These are phyloP conservation scores for Ogataea nonfermentans DNA, from an alignment of 805 yeast genomes.

Conservation along the genomic window DNA sequence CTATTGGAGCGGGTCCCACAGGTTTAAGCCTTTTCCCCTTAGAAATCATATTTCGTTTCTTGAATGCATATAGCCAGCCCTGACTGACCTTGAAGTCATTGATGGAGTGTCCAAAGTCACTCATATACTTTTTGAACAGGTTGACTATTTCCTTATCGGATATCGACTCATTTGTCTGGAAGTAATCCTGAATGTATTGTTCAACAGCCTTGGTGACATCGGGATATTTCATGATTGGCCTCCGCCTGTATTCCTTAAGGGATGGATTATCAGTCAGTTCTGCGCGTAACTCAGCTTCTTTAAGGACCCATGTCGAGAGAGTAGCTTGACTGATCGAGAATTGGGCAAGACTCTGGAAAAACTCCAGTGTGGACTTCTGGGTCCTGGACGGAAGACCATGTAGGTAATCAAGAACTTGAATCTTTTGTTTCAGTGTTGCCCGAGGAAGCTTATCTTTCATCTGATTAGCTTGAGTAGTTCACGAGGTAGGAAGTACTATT, in stretches of 20 bases:
- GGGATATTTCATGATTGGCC: constrained; percentile 36
- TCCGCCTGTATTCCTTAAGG: constrained; percentile 28
- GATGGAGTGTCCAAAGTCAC: constrained; percentile 25
- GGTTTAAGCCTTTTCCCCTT: constrained; percentile 14
- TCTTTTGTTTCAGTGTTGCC: constrained; percentile 33
- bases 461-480: too few relatives aligned
- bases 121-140: constrained; percentile 16
- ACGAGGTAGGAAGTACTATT: too few relatives aligned
- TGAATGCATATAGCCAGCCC: constrained; percentile 37
- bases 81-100: constrained; percentile 28
- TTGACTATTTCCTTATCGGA: constrained; percentile 31
- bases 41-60: constrained; percentile 29
- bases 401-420: constrained; percentile 34
- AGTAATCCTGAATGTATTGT: constrained; percentile 19
- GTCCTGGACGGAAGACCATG: constrained; percentile 31
- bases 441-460: constrained; percentile 24
- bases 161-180: constrained; percentile 18
- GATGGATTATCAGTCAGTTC: constrained; percentile 27
- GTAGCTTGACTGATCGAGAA: constrained; percentile 38
- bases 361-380: constrained; percentile 28
- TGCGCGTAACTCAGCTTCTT: constrained; percentile 27
- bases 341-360: constrained; percentile 21
- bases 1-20: background rate
- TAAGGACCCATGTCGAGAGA: constrained; percentile 34
- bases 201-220: constrained; percentile 35